These are phyloP conservation scores for Triticum timopheevii DNA, from an alignment of 176 grass and related monocot species.

Conservation along the genomic window DNA sequence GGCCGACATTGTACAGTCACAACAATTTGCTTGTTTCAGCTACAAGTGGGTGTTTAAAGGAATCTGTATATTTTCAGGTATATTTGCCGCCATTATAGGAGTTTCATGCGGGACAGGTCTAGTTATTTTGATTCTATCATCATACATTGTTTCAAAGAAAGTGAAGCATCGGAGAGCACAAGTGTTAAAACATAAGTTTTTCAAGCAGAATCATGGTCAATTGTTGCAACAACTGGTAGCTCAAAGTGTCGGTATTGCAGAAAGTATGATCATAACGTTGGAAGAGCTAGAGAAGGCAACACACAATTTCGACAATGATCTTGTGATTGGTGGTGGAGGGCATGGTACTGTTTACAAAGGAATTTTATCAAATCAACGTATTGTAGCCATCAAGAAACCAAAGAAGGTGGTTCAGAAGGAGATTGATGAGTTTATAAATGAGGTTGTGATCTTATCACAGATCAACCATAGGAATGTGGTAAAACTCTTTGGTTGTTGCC, in stretches of 20 bases:
- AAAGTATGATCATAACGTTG: neutral
- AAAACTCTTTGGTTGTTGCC: no score
- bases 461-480: neutral
- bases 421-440: neutral
- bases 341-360: neutral
- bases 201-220: neutral
- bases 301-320: neutral
- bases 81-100: no score
- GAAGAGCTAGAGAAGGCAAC: neutral
- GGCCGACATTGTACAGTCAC: rapidly evolving
- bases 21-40: no score
- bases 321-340: neutral
- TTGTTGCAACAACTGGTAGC: neutral
- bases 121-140: no score
- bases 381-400: neutral
- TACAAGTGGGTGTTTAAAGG: no score
- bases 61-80: no score
- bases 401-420: neutral
- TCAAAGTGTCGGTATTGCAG: neutral
- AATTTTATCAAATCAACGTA: neutral
- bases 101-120: no score
- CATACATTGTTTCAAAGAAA: no score
- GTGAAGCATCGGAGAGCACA: neutral
- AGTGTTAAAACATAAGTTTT: neutral
- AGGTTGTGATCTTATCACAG: neutral